Conservation (phyloP, 106 monocot species). For the Dendrobium huoshanense region DNA sequence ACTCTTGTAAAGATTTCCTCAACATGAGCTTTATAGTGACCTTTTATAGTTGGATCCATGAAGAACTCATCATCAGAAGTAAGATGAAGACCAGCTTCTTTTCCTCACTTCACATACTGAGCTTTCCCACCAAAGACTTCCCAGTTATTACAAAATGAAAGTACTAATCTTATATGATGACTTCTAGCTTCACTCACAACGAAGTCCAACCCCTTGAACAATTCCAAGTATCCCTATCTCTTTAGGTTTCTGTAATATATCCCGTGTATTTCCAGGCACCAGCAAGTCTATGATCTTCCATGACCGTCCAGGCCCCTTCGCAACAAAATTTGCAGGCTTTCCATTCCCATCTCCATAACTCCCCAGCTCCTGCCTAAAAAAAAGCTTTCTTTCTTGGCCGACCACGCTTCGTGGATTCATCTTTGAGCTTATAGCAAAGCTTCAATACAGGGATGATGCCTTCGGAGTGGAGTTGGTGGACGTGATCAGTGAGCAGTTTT, state of each 20-base stretch:
- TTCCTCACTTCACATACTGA: conserved; percentile 79
- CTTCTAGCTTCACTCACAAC: conserved; percentile 82
- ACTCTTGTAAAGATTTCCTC: conserved; percentile 42
- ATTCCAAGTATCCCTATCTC: neutral
- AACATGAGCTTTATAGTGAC: conserved; percentile 73
- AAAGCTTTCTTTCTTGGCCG: conserved; percentile 8
- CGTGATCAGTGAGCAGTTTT: conserved; percentile 3
- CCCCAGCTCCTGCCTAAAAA: neutral
- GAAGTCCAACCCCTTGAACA: conserved; percentile 70
- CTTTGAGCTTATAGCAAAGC: conserved; percentile 13
- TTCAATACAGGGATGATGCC: conserved; percentile 8
- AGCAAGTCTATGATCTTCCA: neutral
- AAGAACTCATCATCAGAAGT: conserved; percentile 83
- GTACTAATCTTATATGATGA: conserved; percentile 53
- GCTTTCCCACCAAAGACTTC: conserved; percentile 72
- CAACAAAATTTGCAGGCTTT: neutral
- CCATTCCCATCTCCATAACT: neutral
- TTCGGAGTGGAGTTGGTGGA: conserved; percentile 7
- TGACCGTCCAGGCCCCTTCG: conserved; percentile 7
- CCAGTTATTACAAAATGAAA: conserved; percentile 76
- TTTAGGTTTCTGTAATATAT: neutral
- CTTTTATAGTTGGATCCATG: conserved; percentile 48
- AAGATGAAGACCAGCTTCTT: conserved; percentile 51
- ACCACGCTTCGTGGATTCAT: conserved; percentile 2
- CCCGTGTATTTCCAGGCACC: neutral